Conservation (phyloP, 164 flowering plant species). For the Macadamia tetraphylla region DNA sequence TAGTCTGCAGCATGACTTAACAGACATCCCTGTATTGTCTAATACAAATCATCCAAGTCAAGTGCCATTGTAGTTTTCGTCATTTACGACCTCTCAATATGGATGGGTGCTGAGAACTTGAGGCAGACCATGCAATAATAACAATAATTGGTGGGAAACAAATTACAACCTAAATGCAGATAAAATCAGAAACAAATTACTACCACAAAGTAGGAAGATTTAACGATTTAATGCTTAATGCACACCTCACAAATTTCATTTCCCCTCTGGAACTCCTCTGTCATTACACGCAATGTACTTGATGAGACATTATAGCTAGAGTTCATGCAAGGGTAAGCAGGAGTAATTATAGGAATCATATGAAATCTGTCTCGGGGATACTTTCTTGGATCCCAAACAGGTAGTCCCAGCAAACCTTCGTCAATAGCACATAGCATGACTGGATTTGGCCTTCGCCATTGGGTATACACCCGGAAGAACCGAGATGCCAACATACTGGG, state of each 20-base stretch:
- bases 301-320: slow-evolving; percentile 94
- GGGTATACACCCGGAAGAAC: slow-evolving; percentile 51
- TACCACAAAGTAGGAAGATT: too few relatives aligned
- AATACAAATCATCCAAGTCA: too few relatives aligned
- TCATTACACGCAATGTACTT: slow-evolving; percentile 83
- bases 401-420: slow-evolving; percentile 72
- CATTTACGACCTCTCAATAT: too few relatives aligned
- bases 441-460: slow-evolving; percentile 69
- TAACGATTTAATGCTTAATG: neutral
- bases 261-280: slow-evolving; percentile 78
- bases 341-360: slow-evolving; percentile 92
- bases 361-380: slow-evolving; percentile 60
- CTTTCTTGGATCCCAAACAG: slow-evolving; percentile 88
- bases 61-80: too few relatives aligned
- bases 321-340: slow-evolving; percentile 97
- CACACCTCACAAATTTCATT: slow-evolving; percentile 78
- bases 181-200: too few relatives aligned
- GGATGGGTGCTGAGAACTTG: too few relatives aligned
- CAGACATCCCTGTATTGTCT: too few relatives aligned
- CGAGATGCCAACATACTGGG: slow-evolving; percentile 56
- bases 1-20: too few relatives aligned
- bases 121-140: too few relatives aligned
- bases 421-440: slow-evolving; percentile 63
- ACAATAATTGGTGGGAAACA: too few relatives aligned
- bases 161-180: too few relatives aligned